These are phyloP conservation scores for Xerocomus potaroensis DNA, from an alignment of 768 basidiomycete genomes.

Conservation along the genomic window DNA sequence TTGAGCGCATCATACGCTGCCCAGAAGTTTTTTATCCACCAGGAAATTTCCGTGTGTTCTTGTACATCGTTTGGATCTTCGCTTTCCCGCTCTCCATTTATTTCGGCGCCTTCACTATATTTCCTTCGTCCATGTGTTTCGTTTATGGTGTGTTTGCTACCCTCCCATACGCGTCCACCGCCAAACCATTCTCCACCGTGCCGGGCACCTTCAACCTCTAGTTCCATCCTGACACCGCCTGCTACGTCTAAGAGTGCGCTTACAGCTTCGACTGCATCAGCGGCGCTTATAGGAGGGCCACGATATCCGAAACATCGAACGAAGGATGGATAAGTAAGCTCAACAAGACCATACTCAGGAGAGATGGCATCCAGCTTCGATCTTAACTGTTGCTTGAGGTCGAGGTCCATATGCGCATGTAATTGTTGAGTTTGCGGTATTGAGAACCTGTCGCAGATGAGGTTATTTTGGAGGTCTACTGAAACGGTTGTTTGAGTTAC, in stretches of 20 bases:
- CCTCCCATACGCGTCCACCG: constrained; percentile 73
- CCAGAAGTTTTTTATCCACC: constrained; percentile 96
- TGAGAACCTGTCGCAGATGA: constrained; percentile 66
- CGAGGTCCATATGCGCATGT: constrained; percentile 94
- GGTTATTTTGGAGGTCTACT: constrained; percentile 5
- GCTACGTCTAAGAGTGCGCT: constrained; percentile 88
- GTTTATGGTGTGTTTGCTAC: constrained; percentile 37
- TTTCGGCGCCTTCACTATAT: constrained; percentile 27
- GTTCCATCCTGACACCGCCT: constrained; percentile 82
- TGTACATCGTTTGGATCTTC: constrained; percentile 28
- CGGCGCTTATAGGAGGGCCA: constrained; percentile 82
- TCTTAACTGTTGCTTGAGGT: constrained; percentile 77
- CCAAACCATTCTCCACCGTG: constrained; percentile 98
- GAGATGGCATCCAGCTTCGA: constrained; percentile 84
- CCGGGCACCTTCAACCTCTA: constrained; percentile 82
- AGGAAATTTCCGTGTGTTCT: constrained; percentile 51
- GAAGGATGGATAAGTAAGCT: constrained; percentile 92
- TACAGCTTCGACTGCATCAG: constrained; percentile 90
- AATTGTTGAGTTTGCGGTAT: constrained; percentile 91
- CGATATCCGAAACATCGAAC: constrained; percentile 88
- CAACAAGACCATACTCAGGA: constrained; percentile 92
- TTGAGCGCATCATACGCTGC: constrained; percentile 85
- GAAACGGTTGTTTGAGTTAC: neutral
- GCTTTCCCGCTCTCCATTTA: constrained; percentile 23
- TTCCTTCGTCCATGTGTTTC: constrained; percentile 29